Percentiles rank a stretch among this genome's conserved stretches.
These are phyloP conservation scores for Fusarium sp. DNA, from an alignment of 2,329 filamentous ascomycete species.

Conservation along the genomic window DNA sequence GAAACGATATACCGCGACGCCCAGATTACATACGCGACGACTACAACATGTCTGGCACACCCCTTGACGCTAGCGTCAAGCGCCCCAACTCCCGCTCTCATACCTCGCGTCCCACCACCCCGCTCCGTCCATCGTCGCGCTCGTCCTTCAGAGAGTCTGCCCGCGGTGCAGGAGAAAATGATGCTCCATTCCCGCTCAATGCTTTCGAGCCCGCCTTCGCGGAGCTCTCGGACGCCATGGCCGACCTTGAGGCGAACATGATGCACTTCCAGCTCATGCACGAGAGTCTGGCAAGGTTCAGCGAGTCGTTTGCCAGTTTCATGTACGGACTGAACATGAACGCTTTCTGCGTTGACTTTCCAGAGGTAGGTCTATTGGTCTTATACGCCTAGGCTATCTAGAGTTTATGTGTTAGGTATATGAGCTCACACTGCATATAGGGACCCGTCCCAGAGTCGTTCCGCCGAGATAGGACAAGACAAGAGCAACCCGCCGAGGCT, in stretches of 20 bases:
- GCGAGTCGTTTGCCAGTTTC: conserved; percentile 95
- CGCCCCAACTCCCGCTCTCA: conserved; percentile 72
- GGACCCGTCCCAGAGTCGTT: conserved; percentile 89
- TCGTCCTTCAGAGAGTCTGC: conserved; percentile 87
- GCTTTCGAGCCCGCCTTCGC: conserved; percentile 90
- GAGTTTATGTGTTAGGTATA: neutral
- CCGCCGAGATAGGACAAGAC: conserved; percentile 70
- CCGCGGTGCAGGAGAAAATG: conserved; percentile 63
- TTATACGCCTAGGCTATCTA: neutral
- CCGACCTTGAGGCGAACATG: conserved; percentile 96
- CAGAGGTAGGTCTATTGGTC: conserved; percentile 72
- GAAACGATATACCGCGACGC: neutral
- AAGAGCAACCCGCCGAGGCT: conserved; percentile 54
- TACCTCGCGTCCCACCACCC: conserved; percentile 87
- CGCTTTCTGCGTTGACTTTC: conserved; percentile 97
- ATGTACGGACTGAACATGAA: conserved; percentile 99
- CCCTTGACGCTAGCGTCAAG: conserved; percentile 45
- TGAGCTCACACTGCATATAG: conserved; percentile 55
- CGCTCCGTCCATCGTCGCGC: conserved; percentile 88
- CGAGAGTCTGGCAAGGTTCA: conserved; percentile 91
- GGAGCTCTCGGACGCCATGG: conserved; percentile 93
- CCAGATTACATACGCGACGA: neutral
- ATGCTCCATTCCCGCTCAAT: conserved; percentile 78
- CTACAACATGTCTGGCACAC: conserved; percentile 44
- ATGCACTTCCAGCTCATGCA: conserved; percentile 98